Evolutionary conservation across 257 asterid genomes (phyloP), one percentile per base, ranked within the genome.

Genomic region (Salvia rosmarinus): DNA sequence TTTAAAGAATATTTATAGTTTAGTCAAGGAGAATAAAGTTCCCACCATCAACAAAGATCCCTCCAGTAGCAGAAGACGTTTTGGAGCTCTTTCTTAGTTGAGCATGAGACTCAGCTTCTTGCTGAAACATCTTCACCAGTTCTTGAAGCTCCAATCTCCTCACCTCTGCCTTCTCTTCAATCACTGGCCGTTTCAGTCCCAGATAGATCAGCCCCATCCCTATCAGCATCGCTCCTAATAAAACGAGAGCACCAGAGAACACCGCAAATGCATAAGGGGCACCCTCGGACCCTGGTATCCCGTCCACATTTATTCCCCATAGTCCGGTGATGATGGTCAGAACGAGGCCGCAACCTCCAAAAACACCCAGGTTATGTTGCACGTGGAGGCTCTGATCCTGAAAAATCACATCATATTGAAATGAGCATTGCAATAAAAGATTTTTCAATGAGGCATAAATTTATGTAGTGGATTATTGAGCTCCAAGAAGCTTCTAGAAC

Each of bases 91-190:
- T 80, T 64, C 80, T 54, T 50, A 81, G 79, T 47, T 81, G 88
- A 16, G 85, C 85, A 70, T 84, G 85, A 56, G 85, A 59, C 76
- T 81, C 81, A 14, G 85, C 84, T 43, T 81, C 88, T 28, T 79
- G 71, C 79, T 81, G 68, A 40, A 81, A 81, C 80, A 79, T 67
- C 57, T 46, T 81, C 11, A 79, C 88, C 20, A 81, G 60, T 28
- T 79, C 78, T 12, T 81, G 75, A 73, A 83, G 84, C 77, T 83
- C 85, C 72, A 81, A 66, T 55, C 67, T 78, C 50, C 84, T 70
- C 34, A 78, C 78, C 68, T 67, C 79, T 1, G 77, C 82, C 58
- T 51, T 60, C 71, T 81, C 82, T 34, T 84, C 82, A 12, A 43
- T 34, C 44, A 63, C 7, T 4, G 88, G 84, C 49, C 57, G 77